These are phyloP conservation scores for Rugonectria rugulosa DNA, from an alignment of 2,329 filamentous ascomycete species.

Conservation along the genomic window DNA sequence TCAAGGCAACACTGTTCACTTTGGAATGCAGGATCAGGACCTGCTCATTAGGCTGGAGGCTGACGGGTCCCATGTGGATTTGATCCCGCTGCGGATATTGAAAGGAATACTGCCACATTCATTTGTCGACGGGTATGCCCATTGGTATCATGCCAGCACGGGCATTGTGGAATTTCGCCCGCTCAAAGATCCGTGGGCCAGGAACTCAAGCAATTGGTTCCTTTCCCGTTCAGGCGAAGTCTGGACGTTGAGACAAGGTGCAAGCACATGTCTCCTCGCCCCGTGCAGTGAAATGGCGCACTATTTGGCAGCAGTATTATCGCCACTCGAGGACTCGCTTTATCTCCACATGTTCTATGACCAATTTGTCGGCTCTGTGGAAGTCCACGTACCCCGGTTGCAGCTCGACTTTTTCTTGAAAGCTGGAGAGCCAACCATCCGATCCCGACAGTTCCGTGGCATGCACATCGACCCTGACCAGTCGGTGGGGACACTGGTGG, in stretches of 20 bases:
- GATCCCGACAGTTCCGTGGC: slow-evolving; percentile 24
- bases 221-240: slow-evolving; percentile 26
- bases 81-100: slow-evolving; percentile 46
- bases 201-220: slow-evolving; percentile 30
- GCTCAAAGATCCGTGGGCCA: slow-evolving; percentile 35
- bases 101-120: slow-evolving; percentile 39
- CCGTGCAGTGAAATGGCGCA: slow-evolving; percentile 6
- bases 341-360: slow-evolving; percentile 17
- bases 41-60: slow-evolving; percentile 43
- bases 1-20: slow-evolving; percentile 27
- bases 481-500: slow-evolving; percentile 22
- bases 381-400: slow-evolving; percentile 33
- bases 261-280: not conserved
- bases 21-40: slow-evolving; percentile 49
- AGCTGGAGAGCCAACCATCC: not conserved
- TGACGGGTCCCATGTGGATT: slow-evolving; percentile 24
- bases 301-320: not conserved
- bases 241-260: slow-evolving; percentile 11
- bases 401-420: slow-evolving; percentile 18
- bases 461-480: slow-evolving; percentile 28
- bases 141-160: slow-evolving; percentile 53
- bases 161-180: slow-evolving; percentile 45
- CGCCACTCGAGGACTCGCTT: slow-evolving; percentile 12
- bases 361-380: not conserved
- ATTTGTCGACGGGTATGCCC: slow-evolving; percentile 50